Evolutionary conservation across 371 early-diverging fungal genomes (phyloP), one percentile per base, ranked within the genome.

Genomic region (Phascolomyces articulosus): DNA sequence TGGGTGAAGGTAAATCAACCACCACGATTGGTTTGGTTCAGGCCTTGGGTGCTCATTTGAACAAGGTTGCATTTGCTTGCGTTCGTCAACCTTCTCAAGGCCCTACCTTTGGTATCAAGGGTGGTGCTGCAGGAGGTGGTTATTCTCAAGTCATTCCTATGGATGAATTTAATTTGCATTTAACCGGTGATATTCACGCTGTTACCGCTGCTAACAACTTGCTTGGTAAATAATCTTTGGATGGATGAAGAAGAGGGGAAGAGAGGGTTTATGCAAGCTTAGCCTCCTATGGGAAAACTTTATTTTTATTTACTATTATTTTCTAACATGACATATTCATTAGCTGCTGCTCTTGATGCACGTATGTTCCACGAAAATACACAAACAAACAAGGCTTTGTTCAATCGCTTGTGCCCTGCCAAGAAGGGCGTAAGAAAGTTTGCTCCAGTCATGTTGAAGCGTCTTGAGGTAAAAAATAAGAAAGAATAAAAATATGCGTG

Each of bases 91-190:
- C 98, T 11, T 95, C 95, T 41, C 97, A 97, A 71, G 98, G 98
- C 16, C 98, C 98, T 21, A 98, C 98, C 4, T 97, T 98, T 70
- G 98, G 98, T 54, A 97, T 98, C 82, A 98, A 98, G 79, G 98
- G 97, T 58, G 98, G 98, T 44, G 98, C 98, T 41, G 98, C 98
- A 23, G 98, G 98, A 58, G 97, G 98, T 55, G 97, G 98, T 24
- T 97, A 97, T 77, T 91, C 97, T 20, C 97, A 97, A 40, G 95
- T 98, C 53, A 95, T 97, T 64, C 98, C 98, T n/a, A 98, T 98
- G 98, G 96, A 97, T 67, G 95, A 96, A 69, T 97, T 98, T 87
- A 98, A 98, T 77, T 79, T 98, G 64, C 98, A 98, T 65, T 82
- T 98, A 81, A 98, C 98, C 1, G 98, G 98, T 40, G 98, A 98